These are phyloP conservation scores for Synchytrium microbalum DNA, from an alignment of 371 early-diverging fungal genomes.

Conservation along the genomic window DNA sequence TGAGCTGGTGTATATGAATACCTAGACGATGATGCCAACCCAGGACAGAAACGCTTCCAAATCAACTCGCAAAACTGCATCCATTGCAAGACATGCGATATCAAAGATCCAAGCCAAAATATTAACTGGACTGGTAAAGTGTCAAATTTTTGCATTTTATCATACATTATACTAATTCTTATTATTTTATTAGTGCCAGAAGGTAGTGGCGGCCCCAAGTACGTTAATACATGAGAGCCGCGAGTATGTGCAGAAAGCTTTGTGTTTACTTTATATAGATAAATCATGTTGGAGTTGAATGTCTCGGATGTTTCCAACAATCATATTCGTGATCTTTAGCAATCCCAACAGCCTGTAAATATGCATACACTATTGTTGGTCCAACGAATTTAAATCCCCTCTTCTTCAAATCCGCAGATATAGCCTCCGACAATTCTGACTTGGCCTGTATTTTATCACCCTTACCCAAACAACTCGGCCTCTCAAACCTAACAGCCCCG, in stretches of 20 bases:
- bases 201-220: conserved; percentile 89
- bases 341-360: not conserved
- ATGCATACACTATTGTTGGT: not conserved
- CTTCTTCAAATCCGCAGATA: not conserved
- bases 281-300: too few species aligned
- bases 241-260: too few species aligned
- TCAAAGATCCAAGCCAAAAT: conserved; percentile 97
- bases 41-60: conserved; percentile 87
- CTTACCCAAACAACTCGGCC: not conserved
- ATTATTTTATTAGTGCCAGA: conserved; percentile 64
- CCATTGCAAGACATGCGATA: conserved; percentile 99
- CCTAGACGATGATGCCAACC: conserved; percentile 81
- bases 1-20: conserved; percentile 96
- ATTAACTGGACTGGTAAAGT: conserved; percentile 81
- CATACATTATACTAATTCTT: not conserved
- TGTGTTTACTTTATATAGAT: too few species aligned
- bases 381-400: not conserved
- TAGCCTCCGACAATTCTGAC: not conserved
- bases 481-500: too few species aligned
- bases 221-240: conserved; percentile 52
- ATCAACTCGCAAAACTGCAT: conserved; percentile 93
- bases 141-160: not conserved
- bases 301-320: not conserved
- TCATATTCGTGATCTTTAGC: not conserved
- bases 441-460: not conserved